A percentile compares a stretch with the other conserved stretches of the same genome.
phyloP scores from a whole-genome alignment of 2,329 filamentous ascomycete genomes.

The Colletotrichum musae region DNA sequence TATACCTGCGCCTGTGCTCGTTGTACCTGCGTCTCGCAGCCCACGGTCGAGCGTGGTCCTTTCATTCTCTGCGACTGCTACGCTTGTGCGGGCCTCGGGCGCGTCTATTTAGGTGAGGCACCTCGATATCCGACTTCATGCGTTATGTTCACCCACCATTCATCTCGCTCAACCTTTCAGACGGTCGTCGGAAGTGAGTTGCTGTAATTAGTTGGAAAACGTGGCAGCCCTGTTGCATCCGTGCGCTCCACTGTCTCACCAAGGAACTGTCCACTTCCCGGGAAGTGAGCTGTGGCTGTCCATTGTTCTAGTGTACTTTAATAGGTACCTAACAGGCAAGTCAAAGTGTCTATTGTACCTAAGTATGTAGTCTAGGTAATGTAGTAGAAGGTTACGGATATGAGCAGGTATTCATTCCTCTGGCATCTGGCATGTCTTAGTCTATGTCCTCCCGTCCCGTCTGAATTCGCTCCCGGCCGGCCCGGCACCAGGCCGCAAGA shows the following conservation, averaged over 20 bases:
- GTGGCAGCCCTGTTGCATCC: conserved; percentile 21
- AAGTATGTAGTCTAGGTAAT: no score
- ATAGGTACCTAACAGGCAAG: no score
- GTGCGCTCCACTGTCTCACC: conserved; percentile 9
- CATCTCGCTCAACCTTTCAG: no score
- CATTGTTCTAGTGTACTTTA: no score
- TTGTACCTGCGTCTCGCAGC: conserved; percentile 6
- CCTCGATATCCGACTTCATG: conserved; percentile 3
- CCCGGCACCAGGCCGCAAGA: background rate
- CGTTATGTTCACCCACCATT: background rate
- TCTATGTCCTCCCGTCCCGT: no score
- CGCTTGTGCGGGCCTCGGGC: no score
- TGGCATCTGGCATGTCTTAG: no score
- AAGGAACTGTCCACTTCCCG: background rate
- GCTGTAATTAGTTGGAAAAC: conserved; percentile 2
- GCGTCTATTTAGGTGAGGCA: background rate
- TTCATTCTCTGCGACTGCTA: background rate
- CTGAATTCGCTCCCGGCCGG: background rate
- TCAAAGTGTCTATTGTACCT: no score
- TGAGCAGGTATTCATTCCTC: no score
- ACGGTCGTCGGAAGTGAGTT: background rate
- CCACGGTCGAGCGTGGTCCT: background rate
- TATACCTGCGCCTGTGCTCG: no score
- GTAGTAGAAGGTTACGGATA: no score
- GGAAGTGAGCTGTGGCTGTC: background rate